Evolutionary conservation across 345 rosid genomes (phyloP), one percentile per base, ranked within the genome.

Genomic region (Gossypium bickii): DNA sequence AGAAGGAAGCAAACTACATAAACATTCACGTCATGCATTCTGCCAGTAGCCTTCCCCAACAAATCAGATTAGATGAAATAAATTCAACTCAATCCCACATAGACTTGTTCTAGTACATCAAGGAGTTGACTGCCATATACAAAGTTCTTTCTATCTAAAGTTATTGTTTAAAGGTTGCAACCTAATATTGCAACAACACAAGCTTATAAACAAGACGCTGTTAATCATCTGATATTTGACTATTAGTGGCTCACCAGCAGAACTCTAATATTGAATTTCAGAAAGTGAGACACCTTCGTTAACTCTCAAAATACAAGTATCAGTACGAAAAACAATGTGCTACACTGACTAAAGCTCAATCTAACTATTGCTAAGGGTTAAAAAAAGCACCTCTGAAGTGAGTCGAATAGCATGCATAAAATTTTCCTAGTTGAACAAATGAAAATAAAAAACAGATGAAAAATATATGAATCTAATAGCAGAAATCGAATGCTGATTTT

Each of bases 31-130:
- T 27, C 76, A 73, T 16, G 16, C 74, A 51, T 51, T 69, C 45
- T 45, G 56, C 24, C 67, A 59, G 38, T 43, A 34, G 13, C 20
- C 11, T 15, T 9, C 43, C 24, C 41, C 45, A 45, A n/a, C 59
- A 57, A 72, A 25, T 72, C 57, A 72, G 15, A 72, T 25, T 60
- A 4, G 22, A 58, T 60, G 67, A 72, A 12, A n/a, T 52, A 15
- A 20, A 17, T 52, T 52, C 20, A 52, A 52, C 13, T 52, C 20
- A 52, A 52, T 52, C 56, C 56, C 56, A 16, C 13, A 68, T 8
- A 69, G 44, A 27, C 72, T 20, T 22, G 12, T 22, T 18, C 12
- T 22, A 49, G 44, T 69, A 27, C 27, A 18, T 45, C 51, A 25
- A 70, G 38, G 8, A 4, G 47, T 11, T 1, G 7, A 29, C 72